phyloP scores from a whole-genome alignment of 352 stramenopile species.

The Discostella stelligera region DNA sequence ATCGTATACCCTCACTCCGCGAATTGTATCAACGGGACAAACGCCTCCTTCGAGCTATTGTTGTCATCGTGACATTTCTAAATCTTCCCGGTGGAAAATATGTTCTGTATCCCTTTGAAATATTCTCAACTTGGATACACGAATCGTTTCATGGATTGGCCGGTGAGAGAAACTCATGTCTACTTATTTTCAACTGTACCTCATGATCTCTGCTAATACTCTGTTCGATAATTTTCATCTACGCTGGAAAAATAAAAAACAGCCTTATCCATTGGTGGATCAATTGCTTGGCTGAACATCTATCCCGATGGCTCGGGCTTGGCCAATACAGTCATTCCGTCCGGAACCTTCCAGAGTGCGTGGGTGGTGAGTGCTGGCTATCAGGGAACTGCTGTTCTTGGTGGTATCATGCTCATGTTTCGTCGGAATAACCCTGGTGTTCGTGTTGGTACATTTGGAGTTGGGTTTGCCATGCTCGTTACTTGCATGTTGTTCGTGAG shows the following conservation, averaged over 20 bases:
- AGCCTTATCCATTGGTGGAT: conserved; percentile 52
- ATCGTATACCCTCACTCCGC: conserved; percentile 16
- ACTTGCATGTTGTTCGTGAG: conserved; percentile 52
- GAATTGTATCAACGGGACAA: conserved; percentile 40
- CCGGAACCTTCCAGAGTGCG: conserved; percentile 23
- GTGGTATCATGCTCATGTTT: conserved; percentile 63
- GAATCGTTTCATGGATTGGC: conserved; percentile 63
- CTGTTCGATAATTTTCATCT: neutral
- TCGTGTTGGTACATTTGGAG: conserved; percentile 45
- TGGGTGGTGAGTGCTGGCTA: conserved; percentile 63
- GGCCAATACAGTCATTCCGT: conserved; percentile 41
- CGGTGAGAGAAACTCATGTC: neutral
- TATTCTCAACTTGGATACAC: conserved; percentile 72
- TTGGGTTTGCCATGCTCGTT: conserved; percentile 56
- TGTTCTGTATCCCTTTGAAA: conserved; percentile 61
- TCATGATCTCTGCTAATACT: too few relatives aligned
- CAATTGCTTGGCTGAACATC: conserved; percentile 50
- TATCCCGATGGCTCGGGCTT: conserved; percentile 59
- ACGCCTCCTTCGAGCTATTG: conserved; percentile 42
- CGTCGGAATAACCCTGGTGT: conserved; percentile 50
- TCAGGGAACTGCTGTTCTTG: conserved; percentile 52
- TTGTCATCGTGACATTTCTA: conserved; percentile 52
- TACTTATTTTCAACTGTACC: too few relatives aligned
- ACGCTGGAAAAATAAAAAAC: neutral
- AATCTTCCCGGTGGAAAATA: conserved; percentile 45